Base-by-base conservation (phyloP, 140 eudicot genomes). In the Erigeron philadelphicus region DNA sequence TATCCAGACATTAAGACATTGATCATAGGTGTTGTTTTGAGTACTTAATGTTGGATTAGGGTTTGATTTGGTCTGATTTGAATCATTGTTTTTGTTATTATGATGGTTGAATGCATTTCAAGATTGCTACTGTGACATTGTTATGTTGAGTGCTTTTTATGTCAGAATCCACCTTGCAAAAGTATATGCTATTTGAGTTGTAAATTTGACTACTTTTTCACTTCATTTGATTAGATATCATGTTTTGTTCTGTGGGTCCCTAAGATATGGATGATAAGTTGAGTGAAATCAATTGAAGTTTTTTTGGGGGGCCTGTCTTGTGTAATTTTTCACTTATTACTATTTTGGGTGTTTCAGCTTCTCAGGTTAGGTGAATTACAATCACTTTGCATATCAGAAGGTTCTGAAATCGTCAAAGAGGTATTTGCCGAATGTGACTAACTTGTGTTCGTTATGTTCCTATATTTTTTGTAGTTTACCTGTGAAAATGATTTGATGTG, bases 311-410 rank as follows among this genome's bases (percentile, higher is more conserved):
- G 40, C 9, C 62, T 65, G 71, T 19, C 11, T 52, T 40, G 11
- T 77, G 40, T 21, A 25, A 9, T 31, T 31, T 31, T 31, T 31
- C 38, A 55, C 6, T 19, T 60, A 43, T 73, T 71, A 9, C 11
- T 18, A 6, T 64, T 73, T 67, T 45, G n/a, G 72, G 70, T 1
- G 61, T 56, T 76, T 74, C 79, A 87, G 95, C 72, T 81, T 70
- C 77, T 81, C 80, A 84, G 75, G 66, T 77, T 86, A 61, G 82
- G 89, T 43, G 83, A 79, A 35, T 50, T 73, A 18, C 82, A 79
- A 54, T 84, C 85, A 8, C 53, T 87, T 25, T 87, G 87, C 53
- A 68, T 87, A 53, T 81, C 84, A 2, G 85, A 84, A 74, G 81
- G 72, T 48, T 73, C 72, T 35, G 89, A 83, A 76, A 70, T 79